Evolutionary conservation across 768 basidiomycete species (phyloP).

Genomic region (Tulasnella sp.): DNA sequence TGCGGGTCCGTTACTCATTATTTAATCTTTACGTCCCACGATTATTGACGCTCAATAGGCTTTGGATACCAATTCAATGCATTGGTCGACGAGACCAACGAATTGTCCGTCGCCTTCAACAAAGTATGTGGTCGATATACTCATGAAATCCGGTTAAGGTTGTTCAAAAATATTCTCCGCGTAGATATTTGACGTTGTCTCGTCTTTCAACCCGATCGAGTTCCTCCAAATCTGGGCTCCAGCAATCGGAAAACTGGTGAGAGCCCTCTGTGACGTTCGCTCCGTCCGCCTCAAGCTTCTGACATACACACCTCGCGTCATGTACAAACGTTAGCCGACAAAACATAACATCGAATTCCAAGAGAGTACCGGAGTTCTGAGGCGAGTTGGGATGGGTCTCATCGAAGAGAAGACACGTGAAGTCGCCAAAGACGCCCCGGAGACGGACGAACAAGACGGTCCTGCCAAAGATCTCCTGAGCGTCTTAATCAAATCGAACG

Average conservation of each 20-base stretch:
- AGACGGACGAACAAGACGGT: constrained; percentile 35
- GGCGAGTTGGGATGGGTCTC: neutral
- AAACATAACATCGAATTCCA: neutral
- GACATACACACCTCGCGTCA: neutral
- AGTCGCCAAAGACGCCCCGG: constrained; percentile 29
- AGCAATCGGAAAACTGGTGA: neutral
- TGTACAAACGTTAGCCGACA: neutral
- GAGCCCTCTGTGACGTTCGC: neutral
- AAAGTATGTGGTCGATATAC: neutral
- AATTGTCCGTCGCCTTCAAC: constrained; percentile 1
- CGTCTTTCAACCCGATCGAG: neutral
- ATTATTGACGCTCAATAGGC: neutral
- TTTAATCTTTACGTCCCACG: neutral
- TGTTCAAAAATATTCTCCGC: neutral
- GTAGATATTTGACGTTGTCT: neutral
- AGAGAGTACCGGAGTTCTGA: neutral
- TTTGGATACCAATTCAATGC: constrained; percentile 12
- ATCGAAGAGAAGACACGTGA: constrained; percentile 15
- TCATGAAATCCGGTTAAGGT: neutral
- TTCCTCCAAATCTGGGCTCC: constrained; percentile 3
- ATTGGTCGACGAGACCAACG: neutral
- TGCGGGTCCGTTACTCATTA: constrained; percentile 14
- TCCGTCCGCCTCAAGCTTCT: neutral
- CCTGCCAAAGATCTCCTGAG: constrained; percentile 25
- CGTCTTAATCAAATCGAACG: constrained; percentile 41